Conservation (phyloP, 257 asterid genomes). For the Catharanthus roseus region DNA sequence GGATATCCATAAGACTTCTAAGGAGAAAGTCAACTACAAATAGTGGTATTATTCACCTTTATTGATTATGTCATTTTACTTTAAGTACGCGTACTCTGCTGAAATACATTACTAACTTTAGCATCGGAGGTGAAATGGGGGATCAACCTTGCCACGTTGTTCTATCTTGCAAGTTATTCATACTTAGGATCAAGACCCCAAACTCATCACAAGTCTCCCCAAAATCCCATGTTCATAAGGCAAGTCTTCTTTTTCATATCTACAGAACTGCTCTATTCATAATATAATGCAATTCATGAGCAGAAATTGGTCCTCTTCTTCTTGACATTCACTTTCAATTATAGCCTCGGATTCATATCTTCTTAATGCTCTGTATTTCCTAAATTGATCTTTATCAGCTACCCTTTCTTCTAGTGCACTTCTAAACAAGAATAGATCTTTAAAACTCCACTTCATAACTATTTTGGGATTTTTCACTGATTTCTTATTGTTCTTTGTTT, state of each 20-base stretch:
- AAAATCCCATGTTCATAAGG: constrained; percentile 79
- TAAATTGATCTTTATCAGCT: constrained; percentile 32
- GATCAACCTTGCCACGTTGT: too few relatives aligned
- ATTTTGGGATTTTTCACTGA: not conserved
- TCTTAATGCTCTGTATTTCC: constrained; percentile 28
- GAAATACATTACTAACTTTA: too few relatives aligned
- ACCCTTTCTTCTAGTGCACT: constrained; percentile 54
- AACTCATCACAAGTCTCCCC: constrained; percentile 54
- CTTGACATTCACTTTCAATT: constrained; percentile 22
- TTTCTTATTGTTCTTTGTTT: too few relatives aligned
- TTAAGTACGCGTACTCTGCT: too few relatives aligned
- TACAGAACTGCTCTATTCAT: constrained; percentile 63
- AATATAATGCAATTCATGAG: constrained; percentile 72
- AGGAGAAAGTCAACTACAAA: too few relatives aligned
- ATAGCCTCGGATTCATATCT: constrained; percentile 15
- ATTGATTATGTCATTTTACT: too few relatives aligned
- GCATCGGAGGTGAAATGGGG: too few relatives aligned
- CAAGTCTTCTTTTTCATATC: constrained; percentile 69
- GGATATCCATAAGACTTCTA: too few relatives aligned
- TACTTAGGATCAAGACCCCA: too few relatives aligned
- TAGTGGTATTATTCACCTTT: too few relatives aligned
- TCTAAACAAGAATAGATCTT: constrained; percentile 42
- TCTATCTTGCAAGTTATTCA: too few relatives aligned
- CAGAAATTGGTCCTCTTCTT: constrained; percentile 44
- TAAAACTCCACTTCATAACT: constrained; percentile 34